phyloP scores from a whole-genome alignment of 1,139 yeast genomes.

The Blastobotrys apis region DNA sequence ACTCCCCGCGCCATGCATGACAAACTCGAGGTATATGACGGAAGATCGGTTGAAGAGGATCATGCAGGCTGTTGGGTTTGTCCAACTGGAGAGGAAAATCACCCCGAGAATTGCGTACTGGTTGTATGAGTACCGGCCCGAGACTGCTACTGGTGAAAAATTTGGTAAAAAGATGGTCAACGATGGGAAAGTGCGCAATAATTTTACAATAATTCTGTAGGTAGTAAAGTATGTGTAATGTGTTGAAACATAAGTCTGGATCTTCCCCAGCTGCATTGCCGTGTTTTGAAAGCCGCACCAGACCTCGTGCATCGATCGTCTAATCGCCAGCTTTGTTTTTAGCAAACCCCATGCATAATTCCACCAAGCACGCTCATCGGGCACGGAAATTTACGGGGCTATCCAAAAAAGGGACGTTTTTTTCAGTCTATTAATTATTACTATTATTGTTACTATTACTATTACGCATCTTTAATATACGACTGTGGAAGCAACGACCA shows the following conservation, averaged over 20 bases:
- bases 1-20: conserved; percentile 80
- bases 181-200: conserved; percentile 29
- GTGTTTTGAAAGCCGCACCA: no score
- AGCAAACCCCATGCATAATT: no score
- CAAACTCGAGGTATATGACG: conserved; percentile 75
- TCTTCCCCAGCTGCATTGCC: no score
- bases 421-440: neutral
- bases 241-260: no score
- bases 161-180: conserved; percentile 26
- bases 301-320: no score
- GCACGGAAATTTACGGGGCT: neutral
- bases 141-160: conserved; percentile 8
- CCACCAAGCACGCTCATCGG: no score
- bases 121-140: conserved; percentile 39
- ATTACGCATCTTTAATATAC: conserved; percentile 8
- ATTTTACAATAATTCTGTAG: conserved; percentile 25
- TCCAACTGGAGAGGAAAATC: conserved; percentile 44
- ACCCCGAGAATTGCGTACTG: conserved; percentile 78
- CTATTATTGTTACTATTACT: no score
- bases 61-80: conserved; percentile 58
- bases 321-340: no score
- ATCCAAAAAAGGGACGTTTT: no score
- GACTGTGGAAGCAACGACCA: conserved; percentile 28
- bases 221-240: no score
- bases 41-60: conserved; percentile 43